phyloP scores from a whole-genome alignment of 306 rosid genomes.

The Castanea crenata region DNA sequence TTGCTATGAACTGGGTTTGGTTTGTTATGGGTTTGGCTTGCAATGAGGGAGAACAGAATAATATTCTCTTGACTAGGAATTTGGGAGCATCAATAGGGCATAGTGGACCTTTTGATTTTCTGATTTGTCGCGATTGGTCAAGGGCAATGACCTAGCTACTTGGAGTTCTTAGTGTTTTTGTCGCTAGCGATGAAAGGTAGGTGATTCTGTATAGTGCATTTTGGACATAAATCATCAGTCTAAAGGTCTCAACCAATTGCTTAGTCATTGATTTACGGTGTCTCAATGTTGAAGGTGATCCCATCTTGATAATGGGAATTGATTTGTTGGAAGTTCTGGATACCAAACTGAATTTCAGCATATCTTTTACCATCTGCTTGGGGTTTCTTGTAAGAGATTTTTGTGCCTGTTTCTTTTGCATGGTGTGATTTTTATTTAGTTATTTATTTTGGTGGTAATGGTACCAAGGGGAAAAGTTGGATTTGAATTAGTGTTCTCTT shows the following conservation, averaged over 20 bases:
- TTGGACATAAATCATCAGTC: background rate
- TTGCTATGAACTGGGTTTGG: conserved; percentile 4
- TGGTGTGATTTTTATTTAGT: background rate
- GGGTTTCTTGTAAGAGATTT: background rate
- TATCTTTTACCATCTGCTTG: background rate
- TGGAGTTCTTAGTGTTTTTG: conserved; percentile 12
- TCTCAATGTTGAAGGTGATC: background rate
- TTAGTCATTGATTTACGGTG: background rate
- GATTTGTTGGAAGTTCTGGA: background rate
- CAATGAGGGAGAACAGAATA: background rate
- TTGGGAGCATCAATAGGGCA: background rate
- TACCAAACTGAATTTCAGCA: background rate
- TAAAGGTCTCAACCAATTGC: background rate
- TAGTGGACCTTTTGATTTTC: background rate
- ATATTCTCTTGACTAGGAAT: background rate
- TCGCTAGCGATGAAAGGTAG: background rate
- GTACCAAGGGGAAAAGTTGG: background rate
- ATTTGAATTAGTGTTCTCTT: background rate
- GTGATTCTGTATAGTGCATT: background rate
- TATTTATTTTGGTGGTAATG: background rate
- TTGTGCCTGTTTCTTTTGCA: background rate
- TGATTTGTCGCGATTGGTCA: background rate
- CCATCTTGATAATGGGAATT: background rate
- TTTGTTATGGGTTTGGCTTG: conserved; percentile 7
- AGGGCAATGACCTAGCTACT: conserved; percentile 3